These are phyloP conservation scores for Scleromitrula shiraiana DNA, from an alignment of 2,329 filamentous ascomycete species.

Conservation along the genomic window DNA sequence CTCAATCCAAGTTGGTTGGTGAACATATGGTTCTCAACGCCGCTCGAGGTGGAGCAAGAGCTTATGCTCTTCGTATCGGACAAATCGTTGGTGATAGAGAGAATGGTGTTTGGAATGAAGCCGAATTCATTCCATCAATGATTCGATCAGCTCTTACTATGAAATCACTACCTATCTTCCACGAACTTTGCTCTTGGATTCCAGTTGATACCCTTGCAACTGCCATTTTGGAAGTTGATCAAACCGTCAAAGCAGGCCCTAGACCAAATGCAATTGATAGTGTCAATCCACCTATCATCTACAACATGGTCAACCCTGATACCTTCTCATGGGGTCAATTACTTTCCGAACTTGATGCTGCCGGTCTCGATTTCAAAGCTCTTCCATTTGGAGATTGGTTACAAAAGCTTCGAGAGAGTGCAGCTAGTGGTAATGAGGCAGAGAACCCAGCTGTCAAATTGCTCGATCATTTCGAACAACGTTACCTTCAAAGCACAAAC, in stretches of 20 bases:
- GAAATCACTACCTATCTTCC: slow-evolving; percentile 37
- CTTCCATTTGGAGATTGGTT: slow-evolving; percentile 40
- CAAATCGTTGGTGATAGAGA: slow-evolving; percentile 44
- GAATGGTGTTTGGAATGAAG: slow-evolving; percentile 37
- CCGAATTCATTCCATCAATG: slow-evolving; percentile 45
- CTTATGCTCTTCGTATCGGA: slow-evolving; percentile 38
- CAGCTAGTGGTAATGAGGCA: slow-evolving; percentile 34
- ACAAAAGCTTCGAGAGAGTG: slow-evolving; percentile 34
- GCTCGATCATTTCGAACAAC: slow-evolving; percentile 10
- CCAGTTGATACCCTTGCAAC: slow-evolving; percentile 38
- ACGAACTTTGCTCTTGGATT: slow-evolving; percentile 36
- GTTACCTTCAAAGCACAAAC: slow-evolving; percentile 7
- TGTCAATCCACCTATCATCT: slow-evolving; percentile 31
- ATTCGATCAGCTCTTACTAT: slow-evolving; percentile 38
- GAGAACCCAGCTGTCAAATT: slow-evolving; percentile 23
- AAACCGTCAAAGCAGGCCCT: slow-evolving; percentile 12
- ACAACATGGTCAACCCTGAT: slow-evolving; percentile 44
- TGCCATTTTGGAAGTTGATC: slow-evolving; percentile 33
- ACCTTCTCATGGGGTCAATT: slow-evolving; percentile 41
- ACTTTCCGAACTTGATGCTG: slow-evolving; percentile 38
- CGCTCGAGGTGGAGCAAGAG: slow-evolving; percentile 26
- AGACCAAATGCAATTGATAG: slow-evolving; percentile 10
- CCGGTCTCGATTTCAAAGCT: slow-evolving; percentile 38
- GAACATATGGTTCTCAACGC: slow-evolving; percentile 38
- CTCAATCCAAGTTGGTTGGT: slow-evolving; percentile 39